phyloP scores from a whole-genome alignment of 208 protist genomes.

The Leishmania tarentolae region DNA sequence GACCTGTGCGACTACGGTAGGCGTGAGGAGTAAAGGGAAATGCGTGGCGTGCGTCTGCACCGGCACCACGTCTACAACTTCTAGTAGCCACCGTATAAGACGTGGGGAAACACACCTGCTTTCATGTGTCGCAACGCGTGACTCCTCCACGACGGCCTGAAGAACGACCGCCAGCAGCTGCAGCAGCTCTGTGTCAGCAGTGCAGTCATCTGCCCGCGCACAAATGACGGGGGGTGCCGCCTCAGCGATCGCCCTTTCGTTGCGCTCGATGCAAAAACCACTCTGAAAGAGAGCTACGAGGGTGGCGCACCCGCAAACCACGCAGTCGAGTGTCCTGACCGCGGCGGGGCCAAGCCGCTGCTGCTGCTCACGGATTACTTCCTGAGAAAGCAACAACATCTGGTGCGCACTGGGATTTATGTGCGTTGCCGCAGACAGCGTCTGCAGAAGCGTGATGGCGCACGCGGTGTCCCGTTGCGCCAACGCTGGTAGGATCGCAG shows the following conservation, averaged over 20 bases:
- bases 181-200: neutral
- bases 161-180: neutral
- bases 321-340: neutral
- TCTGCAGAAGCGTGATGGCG: conserved; percentile 6
- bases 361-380: neutral
- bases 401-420: neutral
- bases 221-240: neutral
- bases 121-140: conserved; percentile 4
- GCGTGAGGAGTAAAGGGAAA: conserved; percentile 2
- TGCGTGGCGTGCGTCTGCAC: conserved; percentile 5
- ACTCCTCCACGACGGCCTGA: conserved; percentile 7
- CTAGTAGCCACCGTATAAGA: conserved; percentile 8
- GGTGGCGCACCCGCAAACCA: conserved; percentile 2
- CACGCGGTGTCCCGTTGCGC: conserved; percentile 6
- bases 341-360: neutral
- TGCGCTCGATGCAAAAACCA: neutral
- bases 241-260: neutral
- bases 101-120: neutral
- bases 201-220: neutral
- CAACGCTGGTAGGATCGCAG: conserved; percentile 2
- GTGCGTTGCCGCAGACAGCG: neutral
- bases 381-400: neutral
- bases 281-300: conserved; percentile 13
- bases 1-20: conserved; percentile 1
- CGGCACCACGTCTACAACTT: neutral